These are phyloP conservation scores for Cytospora schulzeri DNA, from an alignment of 2,329 filamentous ascomycete genomes.

Conservation along the genomic window DNA sequence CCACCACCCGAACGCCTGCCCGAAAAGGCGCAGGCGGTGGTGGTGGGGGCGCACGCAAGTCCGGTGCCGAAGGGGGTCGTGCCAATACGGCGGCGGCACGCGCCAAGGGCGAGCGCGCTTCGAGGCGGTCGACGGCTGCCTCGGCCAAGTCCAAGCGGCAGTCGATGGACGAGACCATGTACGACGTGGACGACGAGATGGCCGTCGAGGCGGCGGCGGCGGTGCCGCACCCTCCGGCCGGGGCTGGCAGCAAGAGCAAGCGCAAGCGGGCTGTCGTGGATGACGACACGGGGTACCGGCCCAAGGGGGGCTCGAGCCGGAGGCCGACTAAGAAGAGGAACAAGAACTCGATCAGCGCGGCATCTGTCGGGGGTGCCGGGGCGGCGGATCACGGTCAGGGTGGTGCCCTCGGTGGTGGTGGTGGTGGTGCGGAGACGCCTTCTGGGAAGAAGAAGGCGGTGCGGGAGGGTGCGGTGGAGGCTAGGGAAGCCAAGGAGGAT, in stretches of 20 bases:
- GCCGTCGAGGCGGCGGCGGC: too few species aligned
- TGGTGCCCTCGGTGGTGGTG: constrained; percentile 10
- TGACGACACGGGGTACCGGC: constrained; percentile 61
- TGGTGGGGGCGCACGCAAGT: constrained; percentile 38
- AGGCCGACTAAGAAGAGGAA: constrained; percentile 62
- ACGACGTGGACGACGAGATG: constrained; percentile 28
- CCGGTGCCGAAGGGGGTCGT: constrained; percentile 31
- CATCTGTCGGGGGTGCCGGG: constrained; percentile 16
- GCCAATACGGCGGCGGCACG: constrained; percentile 32
- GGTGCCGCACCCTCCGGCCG: constrained; percentile 20
- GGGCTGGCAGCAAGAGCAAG: constrained; percentile 50
- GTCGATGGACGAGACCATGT: constrained; percentile 24
- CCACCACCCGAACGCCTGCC: constrained; percentile 33
- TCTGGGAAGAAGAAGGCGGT: constrained; percentile 15
- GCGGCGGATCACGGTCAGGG: constrained; percentile 37
- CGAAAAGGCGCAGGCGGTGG: constrained; percentile 34
- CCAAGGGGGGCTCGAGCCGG: constrained; percentile 56
- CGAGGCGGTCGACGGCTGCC: constrained; percentile 24
- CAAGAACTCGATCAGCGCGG: constrained; percentile 41
- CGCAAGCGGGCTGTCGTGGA: constrained; percentile 51
- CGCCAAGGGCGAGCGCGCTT: constrained; percentile 27
- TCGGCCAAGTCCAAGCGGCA: constrained; percentile 27
- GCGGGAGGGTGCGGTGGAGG: constrained; percentile 8
- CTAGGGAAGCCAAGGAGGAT: neutral
- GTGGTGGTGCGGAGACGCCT: constrained; percentile 4